Conservation (phyloP, 306 rosid genomes). For the Urtica urens region DNA sequence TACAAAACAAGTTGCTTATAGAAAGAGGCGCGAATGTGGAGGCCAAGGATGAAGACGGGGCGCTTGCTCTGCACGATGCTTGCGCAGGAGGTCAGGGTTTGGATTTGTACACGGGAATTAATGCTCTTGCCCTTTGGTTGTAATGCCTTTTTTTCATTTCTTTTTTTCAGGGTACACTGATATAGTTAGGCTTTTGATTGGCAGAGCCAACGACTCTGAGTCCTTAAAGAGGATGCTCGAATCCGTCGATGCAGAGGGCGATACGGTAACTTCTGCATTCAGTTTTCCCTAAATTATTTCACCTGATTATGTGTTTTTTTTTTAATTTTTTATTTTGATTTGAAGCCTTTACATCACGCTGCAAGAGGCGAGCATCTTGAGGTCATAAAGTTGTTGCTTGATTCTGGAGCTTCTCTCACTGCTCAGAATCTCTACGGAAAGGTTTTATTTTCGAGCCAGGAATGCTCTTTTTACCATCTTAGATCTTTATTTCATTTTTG, state of each 20-base stretch:
- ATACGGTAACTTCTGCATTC: constrained; percentile 74
- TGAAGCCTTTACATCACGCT: constrained; percentile 93
- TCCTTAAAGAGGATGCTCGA: constrained; percentile 63
- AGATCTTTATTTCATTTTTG: not conserved
- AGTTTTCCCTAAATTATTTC: not conserved
- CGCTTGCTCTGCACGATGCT: constrained; percentile 85
- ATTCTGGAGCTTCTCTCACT: constrained; percentile 56
- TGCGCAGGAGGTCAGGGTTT: constrained; percentile 99
- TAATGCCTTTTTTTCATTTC: not conserved
- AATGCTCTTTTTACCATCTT: not conserved
- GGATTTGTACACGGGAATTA: no score
- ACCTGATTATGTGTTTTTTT: no score
- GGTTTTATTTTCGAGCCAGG: constrained; percentile 29
- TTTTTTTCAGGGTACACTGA: constrained; percentile 45
- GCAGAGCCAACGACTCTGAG: constrained; percentile 34
- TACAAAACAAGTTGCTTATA: constrained; percentile 43
- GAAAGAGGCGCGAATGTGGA: constrained; percentile 78
- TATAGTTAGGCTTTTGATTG: constrained; percentile 65
- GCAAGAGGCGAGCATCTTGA: constrained; percentile 84
- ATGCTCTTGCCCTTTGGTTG: no score
- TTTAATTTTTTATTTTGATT: constrained; percentile 17
- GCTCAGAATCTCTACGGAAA: constrained; percentile 52
- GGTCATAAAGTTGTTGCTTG: constrained; percentile 43
- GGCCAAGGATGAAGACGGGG: constrained; percentile 77
- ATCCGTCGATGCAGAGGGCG: constrained; percentile 81